Base-by-base conservation (phyloP, 257 asterid species). In the Fraxinus cuspidata region DNA sequence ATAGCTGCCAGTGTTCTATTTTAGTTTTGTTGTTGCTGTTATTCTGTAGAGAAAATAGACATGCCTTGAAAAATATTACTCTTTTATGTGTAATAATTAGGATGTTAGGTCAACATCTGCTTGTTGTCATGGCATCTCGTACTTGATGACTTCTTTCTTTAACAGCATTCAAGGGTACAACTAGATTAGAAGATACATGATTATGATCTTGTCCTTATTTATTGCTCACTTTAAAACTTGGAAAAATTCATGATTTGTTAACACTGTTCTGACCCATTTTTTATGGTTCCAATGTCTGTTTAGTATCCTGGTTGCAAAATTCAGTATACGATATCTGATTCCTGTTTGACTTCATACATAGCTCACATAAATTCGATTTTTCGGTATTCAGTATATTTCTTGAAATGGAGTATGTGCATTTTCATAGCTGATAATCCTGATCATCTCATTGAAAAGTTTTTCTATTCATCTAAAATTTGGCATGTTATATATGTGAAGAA, bases 401-500 rank as follows among this genome's bases (percentile, higher is more conserved):
- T 63, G 32, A 63, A n/a, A 25, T 23, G 2, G 34, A 23, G 15
- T 25, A 4, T 11, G 3, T 23, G 69, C 12, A 25, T 63, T 63
- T 10, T 27, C 32, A 9, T 63, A 4, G 34, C 18, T 63, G 69
- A 9, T 63, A 27, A 25, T 63, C 32, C 7, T 27, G 19, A 63
- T 21, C 66, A 19, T 19, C 66, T 56, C 15, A 56, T 56, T 23
- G 21, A 63, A 23, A 23, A 8, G 34, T 27, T 23, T 3, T 60
- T 8, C 69, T 27, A 63, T 63, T 23, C 32, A 4, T 63, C 1
- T 32, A 32, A 32, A 4, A 32, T 32, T 32, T 32, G 35, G 35
- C 32, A 29, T 74, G 49, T 60, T 74, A 53, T 49, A n/a, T 67
- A 34, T 28, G 69, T 35, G 32, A 21, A 70, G 28, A 27, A 74